A percentile compares a stretch with the other conserved stretches of the same genome.
phyloP scores from a whole-genome alignment of 805 yeast species.

The Yarrowia sp. region DNA sequence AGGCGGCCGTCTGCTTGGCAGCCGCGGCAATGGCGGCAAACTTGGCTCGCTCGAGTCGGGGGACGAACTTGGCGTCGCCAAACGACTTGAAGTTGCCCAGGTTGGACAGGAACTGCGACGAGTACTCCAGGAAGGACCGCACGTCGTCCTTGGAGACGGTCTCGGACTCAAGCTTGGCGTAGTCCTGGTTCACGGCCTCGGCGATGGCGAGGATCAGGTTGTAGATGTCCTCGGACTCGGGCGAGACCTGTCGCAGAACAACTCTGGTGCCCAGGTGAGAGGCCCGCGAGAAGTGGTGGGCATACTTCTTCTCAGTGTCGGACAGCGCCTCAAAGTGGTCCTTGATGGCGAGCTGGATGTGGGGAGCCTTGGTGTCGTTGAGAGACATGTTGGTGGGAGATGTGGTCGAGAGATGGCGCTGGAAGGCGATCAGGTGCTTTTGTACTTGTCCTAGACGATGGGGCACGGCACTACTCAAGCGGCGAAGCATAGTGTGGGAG shows the following conservation, averaged over 20 bases:
- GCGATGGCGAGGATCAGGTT: slow-evolving; percentile 67
- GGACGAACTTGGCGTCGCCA: slow-evolving; percentile 85
- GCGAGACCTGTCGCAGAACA: slow-evolving; percentile 75
- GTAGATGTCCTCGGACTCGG: slow-evolving; percentile 72
- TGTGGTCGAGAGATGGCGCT: neutral
- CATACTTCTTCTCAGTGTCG: slow-evolving; percentile 61
- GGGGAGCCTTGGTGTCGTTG: slow-evolving; percentile 60
- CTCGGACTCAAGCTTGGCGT: slow-evolving; percentile 52
- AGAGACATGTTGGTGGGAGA: slow-evolving; percentile 4
- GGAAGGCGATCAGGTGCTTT: slow-evolving; percentile 8
- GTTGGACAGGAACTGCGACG: slow-evolving; percentile 61
- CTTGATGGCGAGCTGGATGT: slow-evolving; percentile 66
- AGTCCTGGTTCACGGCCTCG: slow-evolving; percentile 49
- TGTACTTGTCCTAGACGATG: slow-evolving; percentile 27
- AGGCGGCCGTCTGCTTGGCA: slow-evolving; percentile 40
- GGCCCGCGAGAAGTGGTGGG: slow-evolving; percentile 80
- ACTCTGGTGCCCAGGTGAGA: slow-evolving; percentile 81
- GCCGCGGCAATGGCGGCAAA: slow-evolving; percentile 52
- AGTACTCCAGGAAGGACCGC: slow-evolving; percentile 54
- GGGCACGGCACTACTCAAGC: slow-evolving; percentile 27
- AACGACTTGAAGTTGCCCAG: slow-evolving; percentile 79
- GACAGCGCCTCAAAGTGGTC: slow-evolving; percentile 66
- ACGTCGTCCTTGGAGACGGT: slow-evolving; percentile 42
- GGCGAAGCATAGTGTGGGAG: slow-evolving; percentile 23
- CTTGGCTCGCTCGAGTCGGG: slow-evolving; percentile 50